Evolutionary conservation across 805 yeast genomes (phyloP).

Genomic region (Yarrowia sp.): DNA sequence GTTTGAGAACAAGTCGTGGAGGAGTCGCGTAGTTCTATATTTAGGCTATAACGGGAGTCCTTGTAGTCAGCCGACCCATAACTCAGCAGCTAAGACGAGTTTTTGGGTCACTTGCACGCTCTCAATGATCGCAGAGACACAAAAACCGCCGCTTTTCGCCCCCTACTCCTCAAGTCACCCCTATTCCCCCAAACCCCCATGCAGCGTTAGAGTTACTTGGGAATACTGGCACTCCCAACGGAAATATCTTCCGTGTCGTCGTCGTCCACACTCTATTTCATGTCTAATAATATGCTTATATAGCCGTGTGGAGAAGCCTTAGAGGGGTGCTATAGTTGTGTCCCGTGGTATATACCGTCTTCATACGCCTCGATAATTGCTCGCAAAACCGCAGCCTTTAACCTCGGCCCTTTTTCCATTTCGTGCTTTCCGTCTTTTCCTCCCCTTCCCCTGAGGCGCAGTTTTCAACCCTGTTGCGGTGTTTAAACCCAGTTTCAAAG

Average conservation of each 20-base stretch:
- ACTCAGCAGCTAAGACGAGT: too few species aligned
- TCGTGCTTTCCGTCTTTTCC: not conserved
- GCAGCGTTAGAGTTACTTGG: not conserved
- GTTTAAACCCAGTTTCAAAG: constrained; percentile 1
- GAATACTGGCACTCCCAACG: not conserved
- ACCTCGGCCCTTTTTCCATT: not conserved
- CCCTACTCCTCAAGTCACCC: not conserved
- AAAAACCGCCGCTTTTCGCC: too few species aligned
- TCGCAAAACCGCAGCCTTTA: too few species aligned
- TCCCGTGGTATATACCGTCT: not conserved
- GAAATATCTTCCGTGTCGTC: too few species aligned
- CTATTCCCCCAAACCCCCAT: not conserved
- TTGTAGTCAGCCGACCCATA: too few species aligned
- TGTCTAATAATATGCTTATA: constrained; percentile 20
- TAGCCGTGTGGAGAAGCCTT: not conserved
- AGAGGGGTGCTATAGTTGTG: not conserved
- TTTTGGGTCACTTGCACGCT: too few species aligned
- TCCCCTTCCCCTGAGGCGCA: constrained; percentile 12
- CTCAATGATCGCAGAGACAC: too few species aligned
- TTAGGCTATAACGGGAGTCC: not conserved
- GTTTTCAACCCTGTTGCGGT: constrained; percentile 18
- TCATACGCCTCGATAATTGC: too few species aligned
- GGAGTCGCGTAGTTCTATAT: constrained; percentile 14
- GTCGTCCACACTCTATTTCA: not conserved
- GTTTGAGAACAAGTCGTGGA: constrained; percentile 9